Evolutionary conservation across 2,329 filamentous ascomycete species (phyloP).

Genomic region (Talaromyces sp.): DNA sequence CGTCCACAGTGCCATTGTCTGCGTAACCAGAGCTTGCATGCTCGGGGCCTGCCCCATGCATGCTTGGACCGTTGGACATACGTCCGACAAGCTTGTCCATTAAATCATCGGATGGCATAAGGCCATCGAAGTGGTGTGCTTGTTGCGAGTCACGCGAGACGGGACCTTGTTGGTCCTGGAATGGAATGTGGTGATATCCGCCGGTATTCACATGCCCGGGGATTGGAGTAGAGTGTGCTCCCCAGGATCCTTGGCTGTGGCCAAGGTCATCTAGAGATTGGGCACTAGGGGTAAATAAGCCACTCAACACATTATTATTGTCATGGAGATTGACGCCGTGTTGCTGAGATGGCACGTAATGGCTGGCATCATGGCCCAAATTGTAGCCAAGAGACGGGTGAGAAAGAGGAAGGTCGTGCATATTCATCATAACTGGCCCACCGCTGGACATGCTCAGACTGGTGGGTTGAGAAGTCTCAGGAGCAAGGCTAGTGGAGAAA

Average conservation of each 20-base stretch:
- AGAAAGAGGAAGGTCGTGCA: conserved; percentile 39
- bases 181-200: conserved; percentile 39
- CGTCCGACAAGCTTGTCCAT: conserved; percentile 43
- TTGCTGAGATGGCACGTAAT: conserved; percentile 38
- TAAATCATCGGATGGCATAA: conserved; percentile 39
- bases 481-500: conserved; percentile 34
- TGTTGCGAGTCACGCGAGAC: conserved; percentile 39
- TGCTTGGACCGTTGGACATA: conserved; percentile 34
- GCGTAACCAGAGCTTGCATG: conserved; percentile 34
- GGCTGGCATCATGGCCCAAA: conserved; percentile 33
- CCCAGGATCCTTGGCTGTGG: conserved; percentile 35
- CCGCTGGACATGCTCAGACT: conserved; percentile 32
- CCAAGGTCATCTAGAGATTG: conserved; percentile 41
- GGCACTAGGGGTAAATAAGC: conserved; percentile 33
- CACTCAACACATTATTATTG: conserved; percentile 35
- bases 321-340: conserved; percentile 35
- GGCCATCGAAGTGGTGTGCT: conserved; percentile 34
- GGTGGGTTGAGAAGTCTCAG: conserved; percentile 34
- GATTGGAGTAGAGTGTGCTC: conserved; percentile 32
- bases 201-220: conserved; percentile 33
- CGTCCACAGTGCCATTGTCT: conserved; percentile 36
- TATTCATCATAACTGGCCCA: conserved; percentile 36
- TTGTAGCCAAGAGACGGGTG: conserved; percentile 35
- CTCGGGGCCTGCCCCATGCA: conserved; percentile 40
- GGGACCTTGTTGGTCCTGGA: conserved; percentile 34